Conservation (phyloP, 2,329 filamentous ascomycete species). For the Ophiognomonia clavigignenti-juglandacearum region DNA sequence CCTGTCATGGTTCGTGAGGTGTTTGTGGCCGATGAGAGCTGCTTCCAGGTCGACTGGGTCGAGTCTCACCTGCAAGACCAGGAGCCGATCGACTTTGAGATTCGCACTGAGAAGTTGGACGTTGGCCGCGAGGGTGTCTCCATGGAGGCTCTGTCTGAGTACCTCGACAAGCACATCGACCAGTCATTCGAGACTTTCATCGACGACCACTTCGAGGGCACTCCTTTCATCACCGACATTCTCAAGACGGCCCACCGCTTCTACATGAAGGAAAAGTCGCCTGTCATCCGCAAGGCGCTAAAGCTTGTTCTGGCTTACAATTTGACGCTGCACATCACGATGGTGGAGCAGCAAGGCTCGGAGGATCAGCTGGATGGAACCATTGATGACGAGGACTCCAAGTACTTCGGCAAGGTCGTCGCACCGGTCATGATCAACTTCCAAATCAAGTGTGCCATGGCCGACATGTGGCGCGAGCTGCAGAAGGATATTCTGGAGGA, state of each 20-base stretch:
- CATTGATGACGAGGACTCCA: constrained; percentile 81
- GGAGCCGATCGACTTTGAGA: constrained; percentile 75
- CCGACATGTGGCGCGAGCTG: constrained; percentile 96
- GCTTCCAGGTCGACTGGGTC: constrained; percentile 91
- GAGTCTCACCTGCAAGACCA: constrained; percentile 67
- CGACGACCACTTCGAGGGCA: constrained; percentile 93
- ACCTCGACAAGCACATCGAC: constrained; percentile 93
- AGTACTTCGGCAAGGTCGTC: constrained; percentile 83
- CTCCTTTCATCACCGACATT: constrained; percentile 90
- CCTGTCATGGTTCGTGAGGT: constrained; percentile 93
- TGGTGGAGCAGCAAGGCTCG: constrained; percentile 83
- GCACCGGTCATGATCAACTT: constrained; percentile 99
- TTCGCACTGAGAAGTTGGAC: constrained; percentile 82
- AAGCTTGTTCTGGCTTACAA: constrained; percentile 96
- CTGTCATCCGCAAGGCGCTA: constrained; percentile 88
- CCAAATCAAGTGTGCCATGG: constrained; percentile 95
- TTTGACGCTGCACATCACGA: constrained; percentile 87
- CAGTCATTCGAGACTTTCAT: constrained; percentile 89
- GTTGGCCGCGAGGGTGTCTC: constrained; percentile 87
- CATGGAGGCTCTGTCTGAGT: constrained; percentile 75
- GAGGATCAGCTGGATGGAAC: constrained; percentile 74
- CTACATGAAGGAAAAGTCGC: constrained; percentile 81
- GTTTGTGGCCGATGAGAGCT: constrained; percentile 85
- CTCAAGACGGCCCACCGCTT: constrained; percentile 94
- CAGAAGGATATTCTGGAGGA: constrained; percentile 96